A percentile compares a stretch with the other conserved stretches of the same genome.
phyloP scores from a whole-genome alignment of 495 filamentous ascomycete genomes.

The Xylaria nigripes region DNA sequence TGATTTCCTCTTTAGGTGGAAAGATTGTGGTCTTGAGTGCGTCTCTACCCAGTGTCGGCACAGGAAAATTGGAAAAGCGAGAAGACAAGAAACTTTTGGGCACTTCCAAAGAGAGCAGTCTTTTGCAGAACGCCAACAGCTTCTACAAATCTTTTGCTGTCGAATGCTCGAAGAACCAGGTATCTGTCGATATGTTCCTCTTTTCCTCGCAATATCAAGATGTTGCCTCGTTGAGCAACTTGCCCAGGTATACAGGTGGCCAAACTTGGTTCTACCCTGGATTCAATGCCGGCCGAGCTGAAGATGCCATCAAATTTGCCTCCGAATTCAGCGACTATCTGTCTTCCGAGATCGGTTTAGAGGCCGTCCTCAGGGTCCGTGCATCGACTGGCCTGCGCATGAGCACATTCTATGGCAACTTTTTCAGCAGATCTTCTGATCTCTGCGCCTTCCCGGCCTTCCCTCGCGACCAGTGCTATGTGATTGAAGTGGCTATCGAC shows the following conservation, averaged over 20 bases:
- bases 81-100: constrained; percentile 96
- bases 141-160: constrained; percentile 99
- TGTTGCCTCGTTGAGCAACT: constrained; percentile 87
- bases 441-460: constrained; percentile 97
- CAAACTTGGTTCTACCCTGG: constrained; percentile 98
- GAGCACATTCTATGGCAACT: constrained; percentile 98
- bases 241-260: constrained; percentile 92
- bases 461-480: constrained; percentile 92
- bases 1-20: constrained; percentile 86
- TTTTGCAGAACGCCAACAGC: constrained; percentile 84
- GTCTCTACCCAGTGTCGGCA: constrained; percentile 81
- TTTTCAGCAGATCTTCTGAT: constrained; percentile 96
- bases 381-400: constrained; percentile 93
- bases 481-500: constrained; percentile 98
- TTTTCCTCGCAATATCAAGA: constrained; percentile 97
- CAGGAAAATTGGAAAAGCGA: constrained; percentile 83
- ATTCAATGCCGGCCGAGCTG: constrained; percentile 86
- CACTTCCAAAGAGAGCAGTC: constrained; percentile 78
- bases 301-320: constrained; percentile 97
- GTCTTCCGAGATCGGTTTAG: constrained; percentile 89
- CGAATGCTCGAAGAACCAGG: constrained; percentile 96
- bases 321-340: constrained; percentile 93
- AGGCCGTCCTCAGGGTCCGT: constrained; percentile 90
- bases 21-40: constrained; percentile 89
- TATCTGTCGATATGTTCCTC: constrained; percentile 98